Base-by-base conservation (phyloP, 1,284 basidiomycete genomes). In the Puccinia polysora region DNA sequence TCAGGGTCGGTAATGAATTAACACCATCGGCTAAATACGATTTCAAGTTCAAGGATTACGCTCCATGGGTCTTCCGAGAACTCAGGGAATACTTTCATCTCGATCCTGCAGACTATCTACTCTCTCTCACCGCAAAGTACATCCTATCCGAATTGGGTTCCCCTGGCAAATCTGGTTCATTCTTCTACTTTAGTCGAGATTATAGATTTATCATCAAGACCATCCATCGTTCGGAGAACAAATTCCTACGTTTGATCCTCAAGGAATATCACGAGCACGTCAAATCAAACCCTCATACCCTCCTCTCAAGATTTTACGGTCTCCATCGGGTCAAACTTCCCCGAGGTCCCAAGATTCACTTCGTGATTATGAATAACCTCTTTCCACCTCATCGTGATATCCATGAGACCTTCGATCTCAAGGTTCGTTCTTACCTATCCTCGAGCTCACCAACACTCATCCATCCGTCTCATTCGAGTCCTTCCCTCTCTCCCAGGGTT, bases 151-250 rank as follows among this genome's bases (percentile, higher is more conserved):
- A 98, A 80, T 86, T 98, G 23, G 95, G 95, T n/a, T 97, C 93
- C 2, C 95, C 95, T 0, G 95, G 95, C 56, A 98, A 98, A 83
- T 94, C 91, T 3, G 95, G 95, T 20, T 95, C 91, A 20, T 98
- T 98, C 83, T 98, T 98, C 83, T 98, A 98, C 83, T 98, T 97
- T 80, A 97, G 93, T 14, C 86, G 94, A 53, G 95, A 98, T 83
- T 98, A 97, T 79, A 89, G 94, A 1, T 98, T 97, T 83, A 98
- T 98, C 82, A 98, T 98, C 86, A 98, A 97, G 82, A 98, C 95
- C 20, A 97, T 98, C 75, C 90, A 89, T 40, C 91, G 94, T 78
- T 84, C 85, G 45, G 95, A 98, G 80, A 93, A 97, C 84, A 91
- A 92, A 80, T 97, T 96, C 81, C 83, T 98, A 6, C 85, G 91